These are phyloP conservation scores for Geosiphon pyriformis DNA, from an alignment of 192 early-diverging fungal species.

Conservation along the genomic window DNA sequence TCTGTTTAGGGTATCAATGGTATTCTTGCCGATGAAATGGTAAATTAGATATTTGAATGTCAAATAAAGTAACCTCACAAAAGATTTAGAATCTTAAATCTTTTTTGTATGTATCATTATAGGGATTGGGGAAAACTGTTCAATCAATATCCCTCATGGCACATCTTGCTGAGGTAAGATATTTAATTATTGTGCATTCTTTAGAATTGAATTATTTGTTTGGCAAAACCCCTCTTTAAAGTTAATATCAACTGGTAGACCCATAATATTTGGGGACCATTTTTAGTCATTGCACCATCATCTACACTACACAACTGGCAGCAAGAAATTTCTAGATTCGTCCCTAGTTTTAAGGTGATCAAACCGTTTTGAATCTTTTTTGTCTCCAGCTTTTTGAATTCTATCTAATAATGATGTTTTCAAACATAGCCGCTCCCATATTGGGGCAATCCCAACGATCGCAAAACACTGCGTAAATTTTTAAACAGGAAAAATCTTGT, in stretches of 20 bases:
- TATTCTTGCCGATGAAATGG: conserved; percentile 85
- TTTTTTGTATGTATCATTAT: too few species aligned
- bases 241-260: conserved; percentile 23
- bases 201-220: conserved; percentile 47
- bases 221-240: neutral
- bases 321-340: conserved; percentile 77
- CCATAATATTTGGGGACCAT: conserved; percentile 87
- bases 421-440: conserved; percentile 62
- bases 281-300: conserved; percentile 82
- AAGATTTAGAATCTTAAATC: too few species aligned
- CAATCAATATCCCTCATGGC: conserved; percentile 89
- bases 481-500: conserved; percentile 69
- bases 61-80: neutral
- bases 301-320: conserved; percentile 93
- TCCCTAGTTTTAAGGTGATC: conserved; percentile 65
- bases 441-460: conserved; percentile 80
- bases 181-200: conserved; percentile 52
- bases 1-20: conserved; percentile 70
- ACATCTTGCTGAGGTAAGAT: conserved; percentile 66
- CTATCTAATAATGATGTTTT: neutral
- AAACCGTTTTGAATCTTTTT: neutral
- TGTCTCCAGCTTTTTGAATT: neutral
- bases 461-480: conserved; percentile 77
- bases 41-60: conserved; percentile 9
- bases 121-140: conserved; percentile 78